Percentiles rank a stretch among this genome's conserved stretches.
Conservation (phyloP, 345 rosid genomes). For the Noccaea bulbosa region DNA sequence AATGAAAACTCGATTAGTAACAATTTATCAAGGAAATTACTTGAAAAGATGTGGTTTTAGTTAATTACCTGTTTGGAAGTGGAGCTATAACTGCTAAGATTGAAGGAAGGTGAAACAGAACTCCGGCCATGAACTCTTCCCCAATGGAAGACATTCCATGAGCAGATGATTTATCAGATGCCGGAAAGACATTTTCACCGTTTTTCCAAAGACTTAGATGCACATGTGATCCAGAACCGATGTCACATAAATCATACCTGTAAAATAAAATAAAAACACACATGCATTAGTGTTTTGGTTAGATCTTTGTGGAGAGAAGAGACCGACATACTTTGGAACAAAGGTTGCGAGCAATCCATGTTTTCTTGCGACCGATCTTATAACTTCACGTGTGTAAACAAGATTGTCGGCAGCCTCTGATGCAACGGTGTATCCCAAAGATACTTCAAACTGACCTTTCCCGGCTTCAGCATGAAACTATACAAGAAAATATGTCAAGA, state of each 20-base stretch:
- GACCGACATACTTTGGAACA: constrained; percentile 76
- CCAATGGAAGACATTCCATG: constrained; percentile 81
- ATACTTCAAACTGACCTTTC: constrained; percentile 88
- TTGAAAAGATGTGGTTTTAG: neutral
- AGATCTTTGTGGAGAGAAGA: neutral
- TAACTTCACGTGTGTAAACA: constrained; percentile 78
- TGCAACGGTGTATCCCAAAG: constrained; percentile 64
- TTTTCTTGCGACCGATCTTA: constrained; percentile 81
- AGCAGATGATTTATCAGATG: constrained; percentile 61
- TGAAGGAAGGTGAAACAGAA: constrained; percentile 85
- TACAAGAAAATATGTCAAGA: constrained; percentile 13
- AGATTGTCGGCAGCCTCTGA: constrained; percentile 76
- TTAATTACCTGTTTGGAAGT: constrained; percentile 76
- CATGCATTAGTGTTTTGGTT: neutral
- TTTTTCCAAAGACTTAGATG: constrained; percentile 84
- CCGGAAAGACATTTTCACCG: constrained; percentile 78
- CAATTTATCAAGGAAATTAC: neutral
- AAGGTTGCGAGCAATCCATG: constrained; percentile 86
- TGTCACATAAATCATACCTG: constrained; percentile 82
- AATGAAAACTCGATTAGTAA: neutral
- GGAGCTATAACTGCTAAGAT: constrained; percentile 87
- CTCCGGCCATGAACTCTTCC: constrained; percentile 90
- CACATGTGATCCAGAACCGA: constrained; percentile 96
- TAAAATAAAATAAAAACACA: constrained; percentile 11
- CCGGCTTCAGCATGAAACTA: constrained; percentile 92